A percentile compares a stretch with the other conserved stretches of the same genome.
These are phyloP conservation scores for Takashimella koratensis DNA, from an alignment of 1,284 basidiomycete species.

Conservation along the genomic window DNA sequence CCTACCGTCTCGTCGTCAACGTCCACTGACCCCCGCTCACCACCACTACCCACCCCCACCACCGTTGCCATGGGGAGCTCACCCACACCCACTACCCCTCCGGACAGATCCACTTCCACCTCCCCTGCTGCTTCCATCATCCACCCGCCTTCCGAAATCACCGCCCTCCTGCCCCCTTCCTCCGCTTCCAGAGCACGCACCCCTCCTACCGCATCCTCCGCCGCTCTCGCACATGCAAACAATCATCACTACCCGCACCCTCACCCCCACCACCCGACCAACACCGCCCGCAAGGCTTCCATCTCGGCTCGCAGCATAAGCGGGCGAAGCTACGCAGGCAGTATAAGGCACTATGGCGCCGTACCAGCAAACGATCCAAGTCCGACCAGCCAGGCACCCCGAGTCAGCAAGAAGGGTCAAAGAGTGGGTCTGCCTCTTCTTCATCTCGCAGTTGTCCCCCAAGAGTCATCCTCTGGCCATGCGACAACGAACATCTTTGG, in stretches of 20 bases:
- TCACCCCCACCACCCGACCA: constrained; percentile 8
- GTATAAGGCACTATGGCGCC: constrained; percentile 29
- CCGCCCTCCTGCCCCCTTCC: constrained; percentile 29
- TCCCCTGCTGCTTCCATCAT: constrained; percentile 13
- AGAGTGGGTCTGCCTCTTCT: constrained; percentile 21
- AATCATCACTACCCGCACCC: not conserved
- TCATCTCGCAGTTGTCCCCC: not conserved
- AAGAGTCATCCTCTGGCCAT: too few relatives aligned
- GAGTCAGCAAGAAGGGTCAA: constrained; percentile 36
- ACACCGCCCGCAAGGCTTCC: constrained; percentile 19
- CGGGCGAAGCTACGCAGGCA: constrained; percentile 24
- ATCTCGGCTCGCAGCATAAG: constrained; percentile 23
- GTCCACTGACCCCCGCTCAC: too few relatives aligned
- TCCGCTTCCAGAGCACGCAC: constrained; percentile 8
- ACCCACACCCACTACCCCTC: not conserved
- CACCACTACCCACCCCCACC: too few relatives aligned
- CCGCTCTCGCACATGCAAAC: constrained; percentile 5
- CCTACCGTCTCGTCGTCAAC: too few relatives aligned
- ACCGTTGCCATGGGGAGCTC: not conserved
- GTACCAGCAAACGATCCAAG: constrained; percentile 17
- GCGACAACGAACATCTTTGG: too few relatives aligned
- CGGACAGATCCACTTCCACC: not conserved
- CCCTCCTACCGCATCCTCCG: constrained; percentile 5
- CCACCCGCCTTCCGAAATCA: constrained; percentile 22
- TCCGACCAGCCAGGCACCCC: constrained; percentile 28